Percentiles rank a stretch among this genome's conserved stretches.
phyloP scores from a whole-genome alignment of 1,284 basidiomycete species.

The Fomitopsis betulina region DNA sequence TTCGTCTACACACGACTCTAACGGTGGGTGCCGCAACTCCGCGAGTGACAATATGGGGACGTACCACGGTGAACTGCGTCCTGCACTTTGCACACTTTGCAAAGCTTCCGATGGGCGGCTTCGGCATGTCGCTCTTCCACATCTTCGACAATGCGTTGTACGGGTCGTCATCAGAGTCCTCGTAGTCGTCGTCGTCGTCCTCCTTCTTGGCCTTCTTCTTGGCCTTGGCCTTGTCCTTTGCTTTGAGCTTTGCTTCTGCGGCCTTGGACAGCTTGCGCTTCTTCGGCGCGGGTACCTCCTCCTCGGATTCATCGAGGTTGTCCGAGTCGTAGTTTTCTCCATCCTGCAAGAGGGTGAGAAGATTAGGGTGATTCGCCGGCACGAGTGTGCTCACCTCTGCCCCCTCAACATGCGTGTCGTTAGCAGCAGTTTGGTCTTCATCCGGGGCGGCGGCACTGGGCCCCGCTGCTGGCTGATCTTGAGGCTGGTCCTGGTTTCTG shows the following conservation, averaged over 20 bases:
- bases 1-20: constrained; percentile 52
- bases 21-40: not conserved
- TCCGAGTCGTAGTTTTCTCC: constrained; percentile 62
- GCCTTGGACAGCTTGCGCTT: constrained; percentile 42
- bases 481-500: constrained; percentile 22
- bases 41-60: constrained; percentile 25
- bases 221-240: constrained; percentile 31
- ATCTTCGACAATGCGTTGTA: constrained; percentile 59
- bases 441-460: constrained; percentile 36
- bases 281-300: constrained; percentile 33
- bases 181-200: constrained; percentile 41
- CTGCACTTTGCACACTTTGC: constrained; percentile 80
- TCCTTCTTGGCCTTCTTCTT: constrained; percentile 31
- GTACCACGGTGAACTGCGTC: constrained; percentile 85
- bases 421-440: constrained; percentile 11
- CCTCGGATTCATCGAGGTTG: constrained; percentile 59
- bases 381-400: constrained; percentile 12
- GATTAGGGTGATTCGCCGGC: not conserved
- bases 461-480: constrained; percentile 40
- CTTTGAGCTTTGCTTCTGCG: constrained; percentile 35
- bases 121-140: constrained; percentile 39
- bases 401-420: constrained; percentile 32
- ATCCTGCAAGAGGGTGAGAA: constrained; percentile 28
- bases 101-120: constrained; percentile 77
- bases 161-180: constrained; percentile 42